Evolutionary conservation across 1,284 basidiomycete species (phyloP), one percentile per base, ranked within the genome.

Genomic region (Microbotryum saponariae): DNA sequence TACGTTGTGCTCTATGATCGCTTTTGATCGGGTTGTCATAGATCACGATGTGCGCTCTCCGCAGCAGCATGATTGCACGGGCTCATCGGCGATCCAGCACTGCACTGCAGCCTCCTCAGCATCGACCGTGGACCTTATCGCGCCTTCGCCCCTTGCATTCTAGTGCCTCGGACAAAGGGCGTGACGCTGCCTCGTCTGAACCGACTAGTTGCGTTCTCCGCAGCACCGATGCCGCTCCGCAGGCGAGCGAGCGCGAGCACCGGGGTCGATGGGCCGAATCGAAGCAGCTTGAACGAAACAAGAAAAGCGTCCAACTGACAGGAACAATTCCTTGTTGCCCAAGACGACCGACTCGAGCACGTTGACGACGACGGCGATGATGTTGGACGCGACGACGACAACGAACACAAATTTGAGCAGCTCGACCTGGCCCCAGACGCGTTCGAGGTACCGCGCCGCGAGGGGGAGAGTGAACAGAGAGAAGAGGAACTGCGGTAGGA

Each of bases 361-460:
- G 72, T 85, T 89, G 74, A 91, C 82, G 9, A 81, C 85, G 67
- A 91, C 85, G 0, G 88, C 87, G 72, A 96, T 91, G 66, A 92
- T 77, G 75, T 97, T 96, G 23, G 89, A 88, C 18, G 82, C 81
- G n/a, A 85, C 84, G 63, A 91, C 81, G 51, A 86, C 85, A 49
- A 89, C 83, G 12, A 82, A 79, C 57, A 90, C 85, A 75, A 98
- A 97, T 74, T 91, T 89, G 70, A 89, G 72, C 5, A 87, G 86
- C 75, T 97, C 94, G 25, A 85, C 73, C 25, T 85, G 81, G 44
- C 94, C 93, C 92, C 93, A 98, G 64, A 97, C 79, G 52, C 91
- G 81, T 75, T 98, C 94, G 60, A 98, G 80, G 74, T 97, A 97
- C 66, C 88, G 83, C 53, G 91, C 80, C 27, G 88, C 87, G 10